phyloP scores from a whole-genome alignment of 176 grass and related monocot species.

The Areca catechu region DNA sequence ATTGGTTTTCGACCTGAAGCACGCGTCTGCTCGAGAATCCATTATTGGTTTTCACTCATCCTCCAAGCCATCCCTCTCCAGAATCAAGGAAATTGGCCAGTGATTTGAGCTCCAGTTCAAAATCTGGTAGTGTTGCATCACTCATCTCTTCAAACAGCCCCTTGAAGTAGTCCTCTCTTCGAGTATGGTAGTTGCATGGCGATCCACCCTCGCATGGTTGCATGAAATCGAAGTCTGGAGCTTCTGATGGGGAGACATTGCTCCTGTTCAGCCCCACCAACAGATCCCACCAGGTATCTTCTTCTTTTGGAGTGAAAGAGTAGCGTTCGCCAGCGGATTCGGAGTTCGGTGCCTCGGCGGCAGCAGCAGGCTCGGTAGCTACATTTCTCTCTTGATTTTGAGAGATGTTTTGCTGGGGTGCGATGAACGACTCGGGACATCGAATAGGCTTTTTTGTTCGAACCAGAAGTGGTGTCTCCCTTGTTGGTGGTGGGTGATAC shows the following conservation, averaged over 20 bases:
- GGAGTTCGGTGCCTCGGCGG: neutral
- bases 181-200: neutral
- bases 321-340: too few species aligned
- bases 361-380: too few species aligned
- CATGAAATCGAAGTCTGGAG: neutral
- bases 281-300: conserved; percentile 2
- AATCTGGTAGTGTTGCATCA: neutral
- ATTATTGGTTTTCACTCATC: too few species aligned
- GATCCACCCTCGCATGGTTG: neutral
- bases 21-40: too few species aligned
- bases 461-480: too few species aligned
- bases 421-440: too few species aligned
- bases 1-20: too few species aligned
- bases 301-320: neutral
- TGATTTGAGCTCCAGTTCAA: neutral
- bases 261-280: neutral
- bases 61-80: neutral
- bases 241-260: neutral
- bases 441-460: too few species aligned
- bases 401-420: too few species aligned
- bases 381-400: too few species aligned
- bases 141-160: neutral
- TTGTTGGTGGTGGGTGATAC: too few species aligned
- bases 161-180: neutral
- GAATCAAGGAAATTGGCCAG: neutral